These are phyloP conservation scores for Lagerstroemia speciosa DNA, from an alignment of 345 rosid genomes.

Conservation along the genomic window DNA sequence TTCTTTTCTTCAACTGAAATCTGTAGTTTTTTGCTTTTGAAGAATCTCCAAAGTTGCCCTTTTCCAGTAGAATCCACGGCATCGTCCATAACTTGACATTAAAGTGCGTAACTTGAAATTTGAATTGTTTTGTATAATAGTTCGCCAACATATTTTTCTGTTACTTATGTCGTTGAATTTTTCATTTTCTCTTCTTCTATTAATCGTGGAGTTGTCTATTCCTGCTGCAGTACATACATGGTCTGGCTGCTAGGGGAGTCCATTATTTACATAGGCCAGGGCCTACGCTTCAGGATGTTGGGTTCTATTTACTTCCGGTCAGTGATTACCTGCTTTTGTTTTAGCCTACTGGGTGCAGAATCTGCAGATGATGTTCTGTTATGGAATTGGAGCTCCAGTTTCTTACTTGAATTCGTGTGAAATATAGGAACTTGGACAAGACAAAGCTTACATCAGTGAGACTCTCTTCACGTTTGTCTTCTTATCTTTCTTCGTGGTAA, in stretches of 20 bases:
- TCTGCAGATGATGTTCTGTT: neutral
- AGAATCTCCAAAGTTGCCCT: neutral
- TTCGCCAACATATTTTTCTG: neutral
- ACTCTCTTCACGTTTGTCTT: constrained; percentile 61
- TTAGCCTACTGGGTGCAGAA: neutral
- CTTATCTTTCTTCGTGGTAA: constrained; percentile 67
- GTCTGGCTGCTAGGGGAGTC: constrained; percentile 88
- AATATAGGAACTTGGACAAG: constrained; percentile 88
- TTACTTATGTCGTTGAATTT: neutral
- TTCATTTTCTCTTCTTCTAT: neutral
- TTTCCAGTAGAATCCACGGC: neutral
- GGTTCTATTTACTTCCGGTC: constrained; percentile 85
- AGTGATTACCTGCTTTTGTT: constrained; percentile 13
- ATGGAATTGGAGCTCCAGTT: neutral
- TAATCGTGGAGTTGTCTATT: neutral
- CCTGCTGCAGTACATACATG: constrained; percentile 72
- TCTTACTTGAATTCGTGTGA: constrained; percentile 2
- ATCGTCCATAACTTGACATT: neutral
- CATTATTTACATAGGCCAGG: constrained; percentile 89
- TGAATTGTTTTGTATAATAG: neutral
- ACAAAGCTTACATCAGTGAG: constrained; percentile 87
- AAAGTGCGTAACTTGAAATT: neutral
- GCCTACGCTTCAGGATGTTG: constrained; percentile 75
- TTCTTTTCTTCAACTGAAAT: neutral
- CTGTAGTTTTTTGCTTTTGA: neutral